phyloP scores from a whole-genome alignment of 768 basidiomycete species.

The Imleria badia region DNA sequence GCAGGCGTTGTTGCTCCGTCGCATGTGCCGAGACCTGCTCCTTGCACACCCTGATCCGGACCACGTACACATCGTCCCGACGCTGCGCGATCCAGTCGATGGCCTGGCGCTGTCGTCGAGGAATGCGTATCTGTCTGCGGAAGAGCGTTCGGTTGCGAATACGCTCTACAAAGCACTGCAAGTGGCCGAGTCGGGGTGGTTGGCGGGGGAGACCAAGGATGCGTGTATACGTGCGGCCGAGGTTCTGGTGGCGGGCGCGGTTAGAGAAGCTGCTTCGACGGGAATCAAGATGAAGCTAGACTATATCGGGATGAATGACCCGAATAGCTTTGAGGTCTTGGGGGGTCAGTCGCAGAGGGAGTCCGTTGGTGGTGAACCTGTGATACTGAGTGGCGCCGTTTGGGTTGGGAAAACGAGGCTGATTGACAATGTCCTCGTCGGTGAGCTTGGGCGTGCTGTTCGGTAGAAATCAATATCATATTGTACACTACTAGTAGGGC shows the following conservation, averaged over 20 bases:
- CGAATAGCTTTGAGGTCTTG: slow-evolving; percentile 68
- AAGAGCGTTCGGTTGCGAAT: slow-evolving; percentile 62
- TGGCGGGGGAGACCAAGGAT: slow-evolving; percentile 45
- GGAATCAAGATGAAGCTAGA: slow-evolving; percentile 65
- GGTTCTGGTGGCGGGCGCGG: slow-evolving; percentile 37
- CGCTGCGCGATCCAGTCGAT: slow-evolving; percentile 62
- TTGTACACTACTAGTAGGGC: too few species aligned
- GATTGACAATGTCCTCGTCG: slow-evolving; percentile 90
- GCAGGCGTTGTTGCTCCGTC: slow-evolving; percentile 83
- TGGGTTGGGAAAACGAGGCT: slow-evolving; percentile 85
- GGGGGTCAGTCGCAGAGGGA: slow-evolving; percentile 30
- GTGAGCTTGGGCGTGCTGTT: slow-evolving; percentile 33
- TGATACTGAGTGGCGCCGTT: slow-evolving; percentile 83
- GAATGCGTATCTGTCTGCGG: slow-evolving; percentile 72
- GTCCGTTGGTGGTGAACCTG: slow-evolving; percentile 33
- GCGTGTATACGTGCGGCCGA: slow-evolving; percentile 48
- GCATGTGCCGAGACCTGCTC: slow-evolving; percentile 76
- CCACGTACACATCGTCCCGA: slow-evolving; percentile 85
- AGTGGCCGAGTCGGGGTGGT: slow-evolving; percentile 58
- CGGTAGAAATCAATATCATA: background rate
- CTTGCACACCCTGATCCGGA: slow-evolving; percentile 71
- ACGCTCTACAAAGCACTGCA: slow-evolving; percentile 69
- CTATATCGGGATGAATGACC: slow-evolving; percentile 88
- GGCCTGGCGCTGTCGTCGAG: slow-evolving; percentile 88
- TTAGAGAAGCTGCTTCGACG: slow-evolving; percentile 30